Evolutionary conservation across 352 stramenopile species (phyloP).

Genomic region (Phytophthora nicotianae): DNA sequence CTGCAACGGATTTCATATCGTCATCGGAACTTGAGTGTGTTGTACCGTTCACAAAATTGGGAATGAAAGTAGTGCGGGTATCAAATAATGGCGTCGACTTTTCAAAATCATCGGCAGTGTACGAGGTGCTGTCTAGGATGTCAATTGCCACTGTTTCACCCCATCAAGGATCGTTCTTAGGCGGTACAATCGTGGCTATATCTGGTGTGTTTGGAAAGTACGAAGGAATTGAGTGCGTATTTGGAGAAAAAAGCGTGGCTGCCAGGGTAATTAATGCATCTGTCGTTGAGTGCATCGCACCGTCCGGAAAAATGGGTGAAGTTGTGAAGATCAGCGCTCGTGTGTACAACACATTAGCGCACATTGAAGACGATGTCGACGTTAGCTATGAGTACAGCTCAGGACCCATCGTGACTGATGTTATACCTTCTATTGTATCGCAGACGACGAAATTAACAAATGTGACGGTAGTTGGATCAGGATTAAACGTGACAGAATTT

Average conservation of each 20-base stretch:
- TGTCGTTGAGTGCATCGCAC: conserved; percentile 40
- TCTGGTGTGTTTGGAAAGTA: conserved; percentile 42
- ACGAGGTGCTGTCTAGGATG: conserved; percentile 44
- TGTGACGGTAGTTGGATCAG: conserved; percentile 36
- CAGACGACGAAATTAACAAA: conserved; percentile 24
- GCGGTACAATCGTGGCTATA: conserved; percentile 48
- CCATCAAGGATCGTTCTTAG: conserved; percentile 30
- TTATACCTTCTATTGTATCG: conserved; percentile 42
- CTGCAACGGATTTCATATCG: conserved; percentile 47
- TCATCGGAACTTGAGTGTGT: conserved; percentile 53
- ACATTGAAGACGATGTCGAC: conserved; percentile 10
- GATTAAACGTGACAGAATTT: conserved; percentile 28
- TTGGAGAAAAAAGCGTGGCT: conserved; percentile 35
- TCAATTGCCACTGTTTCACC: conserved; percentile 42
- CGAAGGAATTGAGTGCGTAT: conserved; percentile 46
- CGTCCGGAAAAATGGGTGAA: conserved; percentile 13
- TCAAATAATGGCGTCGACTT: conserved; percentile 73
- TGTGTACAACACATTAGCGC: conserved; percentile 37
- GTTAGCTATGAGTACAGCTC: conserved; percentile 35
- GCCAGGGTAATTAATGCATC: conserved; percentile 34
- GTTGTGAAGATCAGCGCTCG: conserved; percentile 29
- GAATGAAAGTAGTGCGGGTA: conserved; percentile 45
- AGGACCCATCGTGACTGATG: conserved; percentile 28
- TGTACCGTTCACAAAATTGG: conserved; percentile 51
- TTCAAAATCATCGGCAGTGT: conserved; percentile 19